Base-by-base conservation (phyloP, 331 rosid species). In the Malus hybrid region DNA sequence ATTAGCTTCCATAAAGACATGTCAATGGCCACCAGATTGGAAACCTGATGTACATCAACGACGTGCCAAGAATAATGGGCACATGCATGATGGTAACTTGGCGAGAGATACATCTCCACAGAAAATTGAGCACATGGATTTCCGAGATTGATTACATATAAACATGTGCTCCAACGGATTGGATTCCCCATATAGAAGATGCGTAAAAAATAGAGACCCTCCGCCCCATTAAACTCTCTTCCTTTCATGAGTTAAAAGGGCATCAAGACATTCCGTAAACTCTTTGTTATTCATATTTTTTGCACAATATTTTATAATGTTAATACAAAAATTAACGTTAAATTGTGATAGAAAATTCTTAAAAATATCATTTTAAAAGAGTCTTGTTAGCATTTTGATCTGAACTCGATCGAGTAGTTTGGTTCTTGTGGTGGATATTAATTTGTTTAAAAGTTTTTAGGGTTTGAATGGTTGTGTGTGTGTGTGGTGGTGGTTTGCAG, bases 391-490 rank as follows among this genome's bases (percentile, higher is more conserved):
- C 44, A 36, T 36, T 36, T 36, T 2, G 58, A 6, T 60, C 33
- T 60, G 18, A 24, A 60, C 20, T 56, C 62, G 29, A 60, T 60
- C 33, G 7, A 60, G 33, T 2, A 5, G 30, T 19, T 75, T 32
- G 52, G 61, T 36, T 78, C 78, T 61, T 87, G 93, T 91, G 96
- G 90, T 70, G 81, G 79, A 87, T 74, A 84, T 74, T 90, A 57
- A 77, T 72, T 80, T 71, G 26, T 26, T 71, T 62, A 10, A 10
- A 16, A 16, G 57, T 15, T 66, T 52, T 15, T 29, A 26, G 68
- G 68, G 70, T 69, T 60, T 32, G 75, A 64, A 64, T 16, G 84
- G 67, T 65, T 72, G 55, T 77, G 91, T 77, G 93, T 28, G 29
- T 18, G 58, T 53, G 89, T 79, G 81, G 72, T 62, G 80, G 61